Base-by-base conservation (phyloP, 2,329 filamentous ascomycete genomes). In the Neonectria punicea region DNA sequence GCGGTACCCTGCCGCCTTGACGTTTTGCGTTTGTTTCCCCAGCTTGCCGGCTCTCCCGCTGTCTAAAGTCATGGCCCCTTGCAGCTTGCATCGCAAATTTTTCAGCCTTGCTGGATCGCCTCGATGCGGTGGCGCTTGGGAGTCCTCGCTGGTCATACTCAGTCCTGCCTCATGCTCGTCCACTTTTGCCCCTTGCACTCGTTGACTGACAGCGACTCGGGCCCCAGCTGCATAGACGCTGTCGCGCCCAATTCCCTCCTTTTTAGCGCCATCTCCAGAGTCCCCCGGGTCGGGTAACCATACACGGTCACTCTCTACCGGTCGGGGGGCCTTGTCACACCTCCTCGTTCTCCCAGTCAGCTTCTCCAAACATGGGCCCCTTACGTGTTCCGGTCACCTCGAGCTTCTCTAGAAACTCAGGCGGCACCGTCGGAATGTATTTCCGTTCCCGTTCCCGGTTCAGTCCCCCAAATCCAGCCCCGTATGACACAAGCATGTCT, bases 401-500 rank as follows among this genome's bases (percentile, higher is more conserved):
- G 53, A 99, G 84, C 82, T 94, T 97, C 66, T 91, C 89, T 66
- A 99, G 83, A 76, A 98, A 97, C 80, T 99, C 96, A 0, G 94
- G 91, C 18, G 96, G 95, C 58, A 99, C 93, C 0, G 93, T 97
- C 2, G 96, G 96, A 50, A 97, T 97, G 78, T 99, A 99, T 81
- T 97, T 97, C 70, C 93, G 87, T 79, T 97, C 96, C 61, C 94
- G 87, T 80, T 98, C 96, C 67, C 92, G 87, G 81, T 99, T 97
- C 51, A 96, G 84, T 0, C 96, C 96, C 5, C 96, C 96, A 75
- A 98, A 96, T 0, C 96, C 96, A 13, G 96, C 94, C 1, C 96
- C 96, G 75, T 97, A 99, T 70, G 91, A 95, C 53, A 99, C 89
- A 53, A 98, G 86, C 96, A 99, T 99, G 78, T 99, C 96, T 28